Evolutionary conservation across 2,329 filamentous ascomycete species (phyloP), one percentile per base, ranked within the genome.

Genomic region (Neospermospora avenae): DNA sequence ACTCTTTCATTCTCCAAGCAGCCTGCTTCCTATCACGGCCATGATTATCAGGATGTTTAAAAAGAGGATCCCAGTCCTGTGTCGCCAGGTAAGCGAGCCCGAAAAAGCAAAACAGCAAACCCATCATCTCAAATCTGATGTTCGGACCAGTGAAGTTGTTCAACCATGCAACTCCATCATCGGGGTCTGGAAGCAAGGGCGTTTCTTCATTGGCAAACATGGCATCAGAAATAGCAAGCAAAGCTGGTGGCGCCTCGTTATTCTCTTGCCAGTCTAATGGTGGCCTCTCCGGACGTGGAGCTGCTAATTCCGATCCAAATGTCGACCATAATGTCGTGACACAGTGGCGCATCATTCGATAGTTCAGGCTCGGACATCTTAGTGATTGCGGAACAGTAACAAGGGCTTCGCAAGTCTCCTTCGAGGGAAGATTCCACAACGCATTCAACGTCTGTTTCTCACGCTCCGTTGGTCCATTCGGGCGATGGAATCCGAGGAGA

Each of bases 1-100:
- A 71, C 35, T 70, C 68, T 45, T 67, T 68, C 70, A 72, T 71
- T 53, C 69, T 67, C 69, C 66, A 70, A 28, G 65, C 61, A 6
- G 64, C 66, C 45, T 70, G 63, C 60, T 63, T 68, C 52, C 70
- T 64, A 46, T 71, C 66, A 24, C 63, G 58, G 2, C 63, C 67
- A 48, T 63, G 18, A 41, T 68, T 68, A 34, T 67, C 67, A 1
- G 66, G 61, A 13, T 59, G 51, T 16, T 54, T 52, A 37, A 72
- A 69, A 10, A 69, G 35, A 6, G 65, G 66, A 63, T 72, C 66
- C 55, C 60, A 66, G 35, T 72, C 70, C 52, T 68, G 62, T 11
- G 70, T 54, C 22, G 58, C 48, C 7, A 65, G 56, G 53, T 64
- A 71, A 2, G 63, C 63, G 42, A 68, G 59, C 0, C 70, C 70